phyloP scores from a whole-genome alignment of 257 asterid genomes.

The Rubia yunnanensis region DNA sequence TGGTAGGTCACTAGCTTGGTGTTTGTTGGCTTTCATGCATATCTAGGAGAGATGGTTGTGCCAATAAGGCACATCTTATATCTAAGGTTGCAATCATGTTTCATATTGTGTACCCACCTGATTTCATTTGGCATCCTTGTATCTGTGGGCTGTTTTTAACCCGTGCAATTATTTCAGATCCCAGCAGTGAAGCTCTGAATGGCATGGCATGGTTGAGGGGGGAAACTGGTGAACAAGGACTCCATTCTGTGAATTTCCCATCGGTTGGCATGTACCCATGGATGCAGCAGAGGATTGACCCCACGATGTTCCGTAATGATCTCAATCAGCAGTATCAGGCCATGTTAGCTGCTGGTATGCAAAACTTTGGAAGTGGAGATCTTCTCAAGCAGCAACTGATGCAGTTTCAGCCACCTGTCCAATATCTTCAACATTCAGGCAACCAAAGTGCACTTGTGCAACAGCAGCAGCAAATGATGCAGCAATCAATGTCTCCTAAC shows the following conservation, averaged over 20 bases:
- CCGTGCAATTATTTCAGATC: slow-evolving; percentile 40
- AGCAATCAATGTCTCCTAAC: slow-evolving; percentile 39
- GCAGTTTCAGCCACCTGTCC: slow-evolving; percentile 75
- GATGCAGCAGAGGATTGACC: slow-evolving; percentile 85
- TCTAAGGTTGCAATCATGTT: not conserved
- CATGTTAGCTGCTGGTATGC: slow-evolving; percentile 60
- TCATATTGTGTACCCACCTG: slow-evolving; percentile 6
- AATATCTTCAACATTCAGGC: slow-evolving; percentile 53
- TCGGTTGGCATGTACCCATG: slow-evolving; percentile 69
- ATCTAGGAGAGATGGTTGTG: not conserved
- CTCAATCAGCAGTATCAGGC: slow-evolving; percentile 81
- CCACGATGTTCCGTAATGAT: slow-evolving; percentile 49
- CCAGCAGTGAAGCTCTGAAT: slow-evolving; percentile 51
- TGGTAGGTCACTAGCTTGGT: not conserved
- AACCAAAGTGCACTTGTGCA: slow-evolving; percentile 37
- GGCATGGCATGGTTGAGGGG: slow-evolving; percentile 86
- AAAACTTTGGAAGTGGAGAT: slow-evolving; percentile 54
- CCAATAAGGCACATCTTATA: not conserved
- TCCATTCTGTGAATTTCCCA: slow-evolving; percentile 54
- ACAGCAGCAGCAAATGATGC: slow-evolving; percentile 44
- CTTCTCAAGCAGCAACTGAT: slow-evolving; percentile 51
- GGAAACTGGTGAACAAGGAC: slow-evolving; percentile 66
- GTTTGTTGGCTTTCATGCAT: not conserved
- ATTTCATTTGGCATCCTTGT: not conserved
- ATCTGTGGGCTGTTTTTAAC: not conserved